Percentiles rank a stretch among this genome's conserved stretches.
phyloP scores from a whole-genome alignment of 2,329 filamentous ascomycete genomes.

The Lachnellula occidentalis region DNA sequence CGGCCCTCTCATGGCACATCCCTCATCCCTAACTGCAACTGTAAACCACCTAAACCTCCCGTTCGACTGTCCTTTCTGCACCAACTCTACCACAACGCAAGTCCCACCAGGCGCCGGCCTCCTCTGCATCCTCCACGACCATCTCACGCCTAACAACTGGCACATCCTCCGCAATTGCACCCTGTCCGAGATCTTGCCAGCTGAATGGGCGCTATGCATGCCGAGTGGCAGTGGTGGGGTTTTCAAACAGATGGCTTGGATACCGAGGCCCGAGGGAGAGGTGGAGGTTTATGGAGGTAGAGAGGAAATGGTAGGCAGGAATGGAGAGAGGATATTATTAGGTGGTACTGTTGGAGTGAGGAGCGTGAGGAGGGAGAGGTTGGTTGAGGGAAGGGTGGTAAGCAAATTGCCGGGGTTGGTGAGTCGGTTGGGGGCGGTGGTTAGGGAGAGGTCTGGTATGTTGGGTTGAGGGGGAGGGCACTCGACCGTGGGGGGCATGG shows the following conservation, averaged over 20 bases:
- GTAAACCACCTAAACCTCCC: conserved; percentile 3
- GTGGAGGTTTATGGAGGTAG: neutral
- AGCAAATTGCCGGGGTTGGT: conserved; percentile 19
- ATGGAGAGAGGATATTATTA: neutral
- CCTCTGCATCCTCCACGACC: conserved; percentile 4
- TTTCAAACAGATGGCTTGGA: conserved; percentile 17
- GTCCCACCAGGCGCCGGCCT: conserved; percentile 7
- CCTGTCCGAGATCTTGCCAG: conserved; percentile 3
- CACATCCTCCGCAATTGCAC: conserved; percentile 6
- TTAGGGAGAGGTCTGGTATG: neutral
- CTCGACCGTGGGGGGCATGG: neutral
- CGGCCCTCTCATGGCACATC: conserved; percentile 4
- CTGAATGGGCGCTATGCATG: no score
- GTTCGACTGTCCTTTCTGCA: conserved; percentile 19
- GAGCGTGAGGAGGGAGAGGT: conserved; percentile 5
- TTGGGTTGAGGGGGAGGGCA: neutral
- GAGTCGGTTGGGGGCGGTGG: conserved; percentile 9
- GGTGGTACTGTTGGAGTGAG: neutral
- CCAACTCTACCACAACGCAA: no score
- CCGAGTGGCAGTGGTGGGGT: neutral
- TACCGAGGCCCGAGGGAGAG: conserved; percentile 15
- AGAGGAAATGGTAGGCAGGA: neutral
- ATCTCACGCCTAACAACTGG: conserved; percentile 7
- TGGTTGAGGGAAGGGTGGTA: neutral
- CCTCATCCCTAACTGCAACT: neutral